Evolutionary conservation across 2,329 filamentous ascomycete genomes (phyloP).

Genomic region (Thielaviopsis populi): DNA sequence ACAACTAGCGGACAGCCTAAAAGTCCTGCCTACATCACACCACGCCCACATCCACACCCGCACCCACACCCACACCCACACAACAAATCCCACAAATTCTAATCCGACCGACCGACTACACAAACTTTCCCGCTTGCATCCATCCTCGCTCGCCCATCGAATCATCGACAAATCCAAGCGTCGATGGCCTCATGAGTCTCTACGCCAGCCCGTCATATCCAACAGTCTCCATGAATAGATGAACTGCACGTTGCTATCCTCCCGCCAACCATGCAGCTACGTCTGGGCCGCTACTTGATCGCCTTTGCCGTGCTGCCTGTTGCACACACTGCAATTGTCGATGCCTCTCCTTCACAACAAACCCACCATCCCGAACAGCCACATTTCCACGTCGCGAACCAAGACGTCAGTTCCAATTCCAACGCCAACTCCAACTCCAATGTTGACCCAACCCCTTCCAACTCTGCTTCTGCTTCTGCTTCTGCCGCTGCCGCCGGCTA

Average conservation of each 20-base stretch:
- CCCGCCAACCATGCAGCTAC: constrained; percentile 16
- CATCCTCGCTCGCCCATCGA: not conserved
- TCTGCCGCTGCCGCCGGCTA: constrained; percentile 17
- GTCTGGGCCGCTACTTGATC: constrained; percentile 15
- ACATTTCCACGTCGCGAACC: not conserved
- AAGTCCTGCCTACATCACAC: not conserved
- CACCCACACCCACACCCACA: too few species aligned
- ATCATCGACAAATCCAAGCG: constrained; percentile 7
- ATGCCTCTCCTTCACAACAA: constrained; percentile 13
- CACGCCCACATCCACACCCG: too few species aligned
- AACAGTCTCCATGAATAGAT: constrained; percentile 15
- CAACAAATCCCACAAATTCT: not conserved
- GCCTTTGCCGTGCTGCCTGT: constrained; percentile 16
- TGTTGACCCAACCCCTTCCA: not conserved
- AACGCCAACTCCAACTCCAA: not conserved
- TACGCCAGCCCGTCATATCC: constrained; percentile 9
- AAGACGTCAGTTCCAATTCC: not conserved
- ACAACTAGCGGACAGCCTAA: not conserved
- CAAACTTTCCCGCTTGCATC: not conserved
- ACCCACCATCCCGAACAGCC: constrained; percentile 9
- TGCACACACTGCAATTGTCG: constrained; percentile 16
- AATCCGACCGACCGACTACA: not conserved
- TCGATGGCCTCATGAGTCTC: constrained; percentile 17
- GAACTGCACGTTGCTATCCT: constrained; percentile 9
- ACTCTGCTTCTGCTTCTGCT: constrained; percentile 1